Evolutionary conservation across 2,329 filamentous ascomycete genomes (phyloP), one percentile per base, ranked within the genome.

Genomic region (Myrmaecium sp.): DNA sequence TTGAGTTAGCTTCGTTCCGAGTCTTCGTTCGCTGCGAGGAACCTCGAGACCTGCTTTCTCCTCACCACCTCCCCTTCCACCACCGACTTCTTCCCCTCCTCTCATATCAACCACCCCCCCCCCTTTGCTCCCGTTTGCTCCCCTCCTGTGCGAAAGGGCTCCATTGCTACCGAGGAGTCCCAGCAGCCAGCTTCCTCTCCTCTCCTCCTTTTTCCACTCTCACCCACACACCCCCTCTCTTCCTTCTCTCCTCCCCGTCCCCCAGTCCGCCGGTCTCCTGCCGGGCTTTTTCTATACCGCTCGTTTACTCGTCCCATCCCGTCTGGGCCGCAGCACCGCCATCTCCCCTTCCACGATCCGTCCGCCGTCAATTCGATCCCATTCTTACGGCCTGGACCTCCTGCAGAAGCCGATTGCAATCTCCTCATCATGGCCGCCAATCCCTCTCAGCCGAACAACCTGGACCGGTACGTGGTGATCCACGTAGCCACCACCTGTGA

Each of bases 401-500:
- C 23, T 18, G 5, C 31, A 21, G 20, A 14, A 19, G 16, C 25
- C 29, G n/a, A n/a, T n/a, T n/a, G n/a, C n/a, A n/a, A n/a, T n/a
- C n/a, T 21, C 8, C 5, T 21, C 24, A 26, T 43, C 17, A 38
- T 44, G 39, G 41, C 37, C 3, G 42, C 40, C 23, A 38, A 42
- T n/a, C 38, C 33, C 30, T 46, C 47, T 10, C 46, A 47, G 31
- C 38, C 41, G 4, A 44, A 45, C 16, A 50, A 49, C 58, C 70
- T 93, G 57, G 89, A 98, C 62, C 80, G 86, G 54, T 98, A 93
- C 59, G 78, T 94, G 39, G 81, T 98, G 47, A 93, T 95, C 53
- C 89, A 98, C 57, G 86, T 95, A 48, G 89, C 89, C 37, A 98
- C 89, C 18, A 98, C 89, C 41, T 98, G 89, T 59, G 89, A 98